Conservation (phyloP, 768 basidiomycete species). For the Pisolithus orientalis region DNA sequence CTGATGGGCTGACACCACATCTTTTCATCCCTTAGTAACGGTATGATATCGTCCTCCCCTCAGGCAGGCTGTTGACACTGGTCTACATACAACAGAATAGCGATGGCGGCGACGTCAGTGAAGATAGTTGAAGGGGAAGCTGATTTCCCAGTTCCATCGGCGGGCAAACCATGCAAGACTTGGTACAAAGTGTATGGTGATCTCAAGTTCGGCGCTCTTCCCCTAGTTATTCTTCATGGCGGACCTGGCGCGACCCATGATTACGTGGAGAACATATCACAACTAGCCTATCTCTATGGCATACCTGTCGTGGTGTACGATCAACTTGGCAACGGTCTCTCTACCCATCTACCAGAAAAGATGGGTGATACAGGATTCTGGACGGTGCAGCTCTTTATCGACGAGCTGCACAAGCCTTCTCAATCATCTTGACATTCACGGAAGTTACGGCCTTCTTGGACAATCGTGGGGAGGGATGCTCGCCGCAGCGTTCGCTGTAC, state of each 20-base stretch:
- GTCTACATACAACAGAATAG: background rate
- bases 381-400: constrained; percentile 43
- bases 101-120: constrained; percentile 22
- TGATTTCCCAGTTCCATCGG: constrained; percentile 19
- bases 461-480: constrained; percentile 44
- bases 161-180: constrained; percentile 34
- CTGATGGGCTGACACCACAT: background rate
- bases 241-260: constrained; percentile 45
- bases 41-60: background rate
- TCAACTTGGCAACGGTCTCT: constrained; percentile 49
- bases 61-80: background rate
- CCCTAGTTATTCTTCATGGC: constrained; percentile 48
- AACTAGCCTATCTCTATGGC: constrained; percentile 28
- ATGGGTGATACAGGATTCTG: constrained; percentile 38
- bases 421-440: constrained; percentile 37
- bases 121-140: constrained; percentile 27
- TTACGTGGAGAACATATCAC: constrained; percentile 34
- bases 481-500: constrained; percentile 26
- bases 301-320: constrained; percentile 52
- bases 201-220: constrained; percentile 29
- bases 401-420: constrained; percentile 46
- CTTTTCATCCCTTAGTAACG: background rate
- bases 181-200: constrained; percentile 49
- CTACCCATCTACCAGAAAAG: constrained; percentile 49
- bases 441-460: constrained; percentile 37